Base-by-base conservation (phyloP, 306 rosid genomes). In the Senna tora region DNA sequence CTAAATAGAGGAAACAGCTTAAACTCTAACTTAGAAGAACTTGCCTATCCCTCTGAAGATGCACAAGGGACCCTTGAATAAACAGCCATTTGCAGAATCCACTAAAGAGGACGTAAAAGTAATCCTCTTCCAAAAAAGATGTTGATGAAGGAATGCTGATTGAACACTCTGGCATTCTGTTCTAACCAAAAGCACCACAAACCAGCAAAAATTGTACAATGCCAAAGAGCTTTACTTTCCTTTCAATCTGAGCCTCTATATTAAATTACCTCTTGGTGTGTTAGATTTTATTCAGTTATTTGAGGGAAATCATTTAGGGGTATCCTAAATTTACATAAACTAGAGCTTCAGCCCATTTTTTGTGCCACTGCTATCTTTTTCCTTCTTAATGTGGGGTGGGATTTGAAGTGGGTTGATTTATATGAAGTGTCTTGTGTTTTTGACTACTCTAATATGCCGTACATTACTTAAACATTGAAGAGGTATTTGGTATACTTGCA, bases 181-280 rank as follows among this genome's bases (percentile, higher is more conserved):
- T 25, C 30, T 25, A 25, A 25, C 30, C 30, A 25, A 1, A 25
- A 25, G 30, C 30, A 25, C 30, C 30, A 25, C 30, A 25, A 25
- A 25, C 1, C 30, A 25, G 30, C 30, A 1, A 25, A 25, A 25
- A 25, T 25, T 25, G 30, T 25, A 25, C 30, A 25, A 25, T 25
- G 30, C 30, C 30, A 25, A 25, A 25, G 30, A 25, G 30, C 30
- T 25, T 25, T 25, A 25, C 30, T 25, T 3, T 25, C 30, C 3
- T 25, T 30, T 32, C 54, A 47, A 59, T 25, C 9, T 54, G 51
- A 34, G 57, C 69, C 22, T 62, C 21, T 25, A 6, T 21, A 22
- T 78, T 58, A 47, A 57, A 30, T 57, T 57, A n/a, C 55, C 39
- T 28, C 36, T 30, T 77, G 73, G 52, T 64, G 53, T 54, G 20